These are phyloP conservation scores for Beauveria medogensis DNA, from an alignment of 2,329 filamentous ascomycete species.

Conservation along the genomic window DNA sequence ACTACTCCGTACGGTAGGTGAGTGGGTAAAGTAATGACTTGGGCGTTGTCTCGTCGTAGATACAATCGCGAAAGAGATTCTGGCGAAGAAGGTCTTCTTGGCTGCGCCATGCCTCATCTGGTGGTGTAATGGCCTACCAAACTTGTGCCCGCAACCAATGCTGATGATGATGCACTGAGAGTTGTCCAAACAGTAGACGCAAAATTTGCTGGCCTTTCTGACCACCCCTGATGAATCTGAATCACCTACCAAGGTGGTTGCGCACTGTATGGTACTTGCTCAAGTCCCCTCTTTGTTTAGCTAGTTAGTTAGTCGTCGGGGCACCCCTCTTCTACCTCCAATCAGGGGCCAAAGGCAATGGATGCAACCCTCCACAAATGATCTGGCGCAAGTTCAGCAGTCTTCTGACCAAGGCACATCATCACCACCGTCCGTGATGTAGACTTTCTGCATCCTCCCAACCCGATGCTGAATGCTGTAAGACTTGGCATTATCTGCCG, in stretches of 20 bases:
- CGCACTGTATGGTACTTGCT: neutral
- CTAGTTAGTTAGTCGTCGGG: neutral
- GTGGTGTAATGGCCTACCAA: no score
- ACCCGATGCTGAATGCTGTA: no score
- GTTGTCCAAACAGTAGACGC: neutral
- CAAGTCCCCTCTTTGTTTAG: neutral
- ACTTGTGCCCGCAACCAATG: no score
- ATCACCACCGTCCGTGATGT: neutral
- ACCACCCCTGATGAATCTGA: neutral
- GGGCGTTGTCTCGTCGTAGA: neutral
- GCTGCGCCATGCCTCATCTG: neutral
- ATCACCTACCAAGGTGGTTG: neutral
- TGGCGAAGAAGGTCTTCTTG: neutral
- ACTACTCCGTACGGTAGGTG: neutral
- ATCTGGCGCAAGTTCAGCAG: neutral
- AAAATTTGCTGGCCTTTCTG: neutral
- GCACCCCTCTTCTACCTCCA: neutral
- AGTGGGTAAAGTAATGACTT: neutral
- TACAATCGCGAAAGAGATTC: neutral
- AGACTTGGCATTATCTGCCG: no score
- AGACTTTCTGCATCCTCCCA: neutral
- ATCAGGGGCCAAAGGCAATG: neutral
- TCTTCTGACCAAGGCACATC: neutral
- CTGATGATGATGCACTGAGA: neutral
- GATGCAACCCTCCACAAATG: neutral